Conservation (phyloP, 495 filamentous ascomycete genomes). For the Annulohypoxylon bovei region DNA sequence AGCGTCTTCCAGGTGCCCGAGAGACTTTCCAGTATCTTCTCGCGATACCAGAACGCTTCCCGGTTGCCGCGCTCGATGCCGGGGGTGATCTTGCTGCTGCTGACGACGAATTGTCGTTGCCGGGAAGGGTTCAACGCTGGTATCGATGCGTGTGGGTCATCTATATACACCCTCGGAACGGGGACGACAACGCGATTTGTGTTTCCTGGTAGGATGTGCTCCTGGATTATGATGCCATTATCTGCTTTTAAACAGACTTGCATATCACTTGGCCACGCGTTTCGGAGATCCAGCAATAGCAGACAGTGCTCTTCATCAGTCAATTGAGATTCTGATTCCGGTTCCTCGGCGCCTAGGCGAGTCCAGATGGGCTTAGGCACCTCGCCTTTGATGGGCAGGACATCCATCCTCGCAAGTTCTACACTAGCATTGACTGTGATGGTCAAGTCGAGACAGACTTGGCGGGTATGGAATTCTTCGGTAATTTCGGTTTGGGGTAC, state of each 20-base stretch:
- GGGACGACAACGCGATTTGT: slow-evolving; percentile 79
- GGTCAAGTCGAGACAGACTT: slow-evolving; percentile 81
- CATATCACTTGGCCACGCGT: slow-evolving; percentile 84
- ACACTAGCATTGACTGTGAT: slow-evolving; percentile 92
- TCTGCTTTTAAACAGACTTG: slow-evolving; percentile 62
- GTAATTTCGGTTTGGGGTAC: slow-evolving; percentile 68
- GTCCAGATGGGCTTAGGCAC: slow-evolving; percentile 61
- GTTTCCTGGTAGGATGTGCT: slow-evolving; percentile 79
- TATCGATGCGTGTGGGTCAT: slow-evolving; percentile 79
- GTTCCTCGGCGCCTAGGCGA: slow-evolving; percentile 37
- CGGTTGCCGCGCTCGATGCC: slow-evolving; percentile 80
- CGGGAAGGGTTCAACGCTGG: slow-evolving; percentile 80
- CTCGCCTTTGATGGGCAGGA: slow-evolving; percentile 71
- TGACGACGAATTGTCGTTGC: slow-evolving; percentile 89
- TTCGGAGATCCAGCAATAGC: slow-evolving; percentile 83
- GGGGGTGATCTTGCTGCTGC: slow-evolving; percentile 76
- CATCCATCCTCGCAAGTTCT: slow-evolving; percentile 79
- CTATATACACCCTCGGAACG: slow-evolving; percentile 77
- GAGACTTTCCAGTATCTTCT: slow-evolving; percentile 78
- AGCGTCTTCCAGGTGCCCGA: slow-evolving; percentile 76
- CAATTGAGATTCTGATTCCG: slow-evolving; percentile 35
- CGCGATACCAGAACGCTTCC: slow-evolving; percentile 93
- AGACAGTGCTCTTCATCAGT: slow-evolving; percentile 74
- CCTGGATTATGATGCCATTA: slow-evolving; percentile 51
- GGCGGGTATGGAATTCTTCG: slow-evolving; percentile 84